Base-by-base conservation (phyloP, 257 asterid genomes). In the Solanum paucissectum region DNA sequence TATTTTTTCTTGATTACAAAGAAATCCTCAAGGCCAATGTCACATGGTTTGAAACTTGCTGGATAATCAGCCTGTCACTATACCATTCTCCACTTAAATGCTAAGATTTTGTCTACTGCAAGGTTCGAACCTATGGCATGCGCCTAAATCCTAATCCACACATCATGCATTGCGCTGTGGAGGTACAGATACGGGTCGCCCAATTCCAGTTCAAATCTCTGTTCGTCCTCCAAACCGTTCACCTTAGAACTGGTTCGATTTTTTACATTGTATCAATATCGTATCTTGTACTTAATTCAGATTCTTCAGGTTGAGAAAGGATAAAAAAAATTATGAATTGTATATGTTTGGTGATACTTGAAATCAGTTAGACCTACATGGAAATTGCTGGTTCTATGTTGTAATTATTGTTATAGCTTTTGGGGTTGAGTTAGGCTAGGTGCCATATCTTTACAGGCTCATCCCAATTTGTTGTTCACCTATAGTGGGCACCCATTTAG, bases 171-270 rank as follows among this genome's bases (percentile, higher is more conserved):
- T 77, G 23, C 12, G 94, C 89, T 97, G 98, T 77, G 98, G 98
- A 9, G 99, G 99, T 9, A 84, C 93, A 27, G 99, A 98, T 23
- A 95, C 98, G 7, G 98, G 99, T 69, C 96, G 96, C 33, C 98
- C 98, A 0, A 60, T 95, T 86, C 98, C 99, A 84, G 97, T 91
- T 87, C 98, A 94, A 93, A 91, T 96, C n/a, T 73, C 95, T 46
- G 93, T 92, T 89, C 95, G 95, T 68, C 93, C 94, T 11, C 87
- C 91, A 9, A 94, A 91, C 90, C 92, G 90, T 71, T 90, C 94
- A 60, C 66, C 93, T 71, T 91, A 85, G 89, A 69, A 37, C 62
- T 82, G 90, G 86, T 87, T 87, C 27, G 83, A 36, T 23, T 76
- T 38, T 10, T 76, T 21, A 74, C 32, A 9, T 12, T 73, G 27